Evolutionary conservation across 2,329 filamentous ascomycete genomes (phyloP), one percentile per base, ranked within the genome.

Genomic region (Anthostomella pinea): DNA sequence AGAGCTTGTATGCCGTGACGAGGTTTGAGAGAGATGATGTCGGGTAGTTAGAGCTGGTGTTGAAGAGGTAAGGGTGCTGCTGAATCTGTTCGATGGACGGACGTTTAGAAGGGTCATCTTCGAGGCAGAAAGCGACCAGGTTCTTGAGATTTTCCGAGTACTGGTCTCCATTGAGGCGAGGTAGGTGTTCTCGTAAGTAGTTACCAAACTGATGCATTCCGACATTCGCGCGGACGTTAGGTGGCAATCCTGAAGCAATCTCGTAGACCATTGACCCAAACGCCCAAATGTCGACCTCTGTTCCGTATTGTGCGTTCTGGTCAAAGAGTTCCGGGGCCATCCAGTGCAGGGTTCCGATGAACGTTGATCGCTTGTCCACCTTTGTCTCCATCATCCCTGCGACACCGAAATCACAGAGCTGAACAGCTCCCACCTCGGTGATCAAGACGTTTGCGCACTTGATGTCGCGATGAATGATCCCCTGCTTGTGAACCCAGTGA

Each of bases 401-500:
- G 30, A 93, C 85, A 46, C 87, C 87, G 59, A 93, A 93, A 57
- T 93, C 87, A 56, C 86, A 89, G 21, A 93, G 74, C 59, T 93
- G 87, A 6, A 93, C 83, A 18, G 78, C 69, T 17, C 87, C 87
- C 22, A 79, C 74, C 60, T 91, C 86, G 5, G 82, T 85, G 43
- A 93, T 79, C 37, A 91, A 72, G 20, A 93, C 82, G 54, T 93
- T 93, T 47, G 85, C 85, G 60, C 81, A 83, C 58, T 85, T 85
- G 62, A 85, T 78, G 57, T 85, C 81, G 49, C 81, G 72, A 54
- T 85, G 81, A 43, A 85, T 83, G 49, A 85, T 83, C 32, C 79
- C 81, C 47, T 80, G 75, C 23, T 74, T 70, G 46, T 85, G 81
- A 19, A 85, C 80, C 78, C 80, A 85, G 50, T 68, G 74, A 15